Evolutionary conservation across 345 rosid species (phyloP), one percentile per base, ranked within the genome.

Genomic region (Rhizophora mangle): DNA sequence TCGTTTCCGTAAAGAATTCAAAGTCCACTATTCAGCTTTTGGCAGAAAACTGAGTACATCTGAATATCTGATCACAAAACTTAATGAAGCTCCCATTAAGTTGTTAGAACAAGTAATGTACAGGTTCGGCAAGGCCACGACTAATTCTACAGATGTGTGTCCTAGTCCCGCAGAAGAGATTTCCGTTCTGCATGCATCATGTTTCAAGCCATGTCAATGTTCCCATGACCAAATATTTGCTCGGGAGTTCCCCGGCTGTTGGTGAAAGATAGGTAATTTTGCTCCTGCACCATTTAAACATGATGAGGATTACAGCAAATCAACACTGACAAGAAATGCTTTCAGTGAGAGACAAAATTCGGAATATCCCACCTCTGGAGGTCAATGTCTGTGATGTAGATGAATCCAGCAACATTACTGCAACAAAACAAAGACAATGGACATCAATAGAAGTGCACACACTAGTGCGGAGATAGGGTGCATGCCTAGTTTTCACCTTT

Each of bases 371-470:
- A 89, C 90, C 96, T 89, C 63, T 78, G 85, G 47, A 79, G 68
- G 75, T 95, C 96, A 24, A 95, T 72, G 21, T 92, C 96, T 1
- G 96, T 90, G 62, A 92, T 73, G 60, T 84, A 86, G 71, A 95
- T 85, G 78, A 95, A 92, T 31, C 94, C 99, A 58, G 98, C 96
- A 34, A 90, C 90, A 81, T 87, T 94, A 69, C 97, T 89, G 84
- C 81, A 79, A 20, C 60, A 62, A 89, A 43, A 63, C 69, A 47
- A 74, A 57, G 37, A 29, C 13, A 56, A 7, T 55, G 24, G 27
- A 6, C 3, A 39, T 39, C 47, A 39, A 43, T 0, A 43, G 18
- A 43, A 43, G 18, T 43, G 49, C 49, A 43, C 19, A 5, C 0
- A 43, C 18, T 15, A 19, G 3, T 0, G 5, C 5, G 15, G 49